Conservation (phyloP, 2,329 filamentous ascomycete species). For the Chaetomiaceae sp. region DNA sequence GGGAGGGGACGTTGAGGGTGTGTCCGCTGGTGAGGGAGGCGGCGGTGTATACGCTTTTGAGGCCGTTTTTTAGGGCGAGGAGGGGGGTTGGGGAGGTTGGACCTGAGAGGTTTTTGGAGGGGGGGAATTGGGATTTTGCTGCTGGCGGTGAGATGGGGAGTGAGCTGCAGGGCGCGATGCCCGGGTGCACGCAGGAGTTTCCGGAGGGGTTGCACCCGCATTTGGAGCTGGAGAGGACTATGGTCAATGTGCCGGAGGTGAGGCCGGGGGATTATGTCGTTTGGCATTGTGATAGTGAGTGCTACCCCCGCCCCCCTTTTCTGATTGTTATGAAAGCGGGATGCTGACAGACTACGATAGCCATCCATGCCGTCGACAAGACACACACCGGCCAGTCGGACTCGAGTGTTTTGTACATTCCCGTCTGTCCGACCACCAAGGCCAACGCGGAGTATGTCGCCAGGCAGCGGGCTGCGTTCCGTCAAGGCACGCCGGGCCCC, state of each 20-base stretch:
- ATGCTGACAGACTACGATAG: constrained; percentile 31
- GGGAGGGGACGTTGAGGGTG: constrained; percentile 75
- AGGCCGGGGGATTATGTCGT: constrained; percentile 71
- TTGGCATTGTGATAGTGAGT: constrained; percentile 73
- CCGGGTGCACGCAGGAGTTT: constrained; percentile 66
- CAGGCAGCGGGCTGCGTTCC: constrained; percentile 66
- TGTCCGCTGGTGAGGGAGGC: constrained; percentile 72
- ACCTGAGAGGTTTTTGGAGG: constrained; percentile 34
- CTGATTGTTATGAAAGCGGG: too few relatives aligned
- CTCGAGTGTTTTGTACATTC: constrained; percentile 85
- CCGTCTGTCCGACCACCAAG: constrained; percentile 74
- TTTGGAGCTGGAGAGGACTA: constrained; percentile 59
- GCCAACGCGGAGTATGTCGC: constrained; percentile 66
- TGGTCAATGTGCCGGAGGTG: constrained; percentile 67
- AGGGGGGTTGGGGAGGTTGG: constrained; percentile 30
- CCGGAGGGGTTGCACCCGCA: constrained; percentile 62
- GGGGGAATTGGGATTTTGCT: constrained; percentile 33
- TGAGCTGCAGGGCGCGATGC: constrained; percentile 60
- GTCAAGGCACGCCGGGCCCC: constrained; percentile 60
- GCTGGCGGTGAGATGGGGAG: constrained; percentile 24
- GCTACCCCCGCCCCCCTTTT: too few relatives aligned
- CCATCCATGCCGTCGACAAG: constrained; percentile 78
- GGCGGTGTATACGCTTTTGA: constrained; percentile 73
- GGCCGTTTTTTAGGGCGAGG: constrained; percentile 71
- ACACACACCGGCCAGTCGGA: constrained; percentile 67